Percentiles rank a stretch among this genome's conserved stretches.
These are phyloP conservation scores for Salvia splendens DNA, from an alignment of 257 asterid genomes.

Conservation along the genomic window DNA sequence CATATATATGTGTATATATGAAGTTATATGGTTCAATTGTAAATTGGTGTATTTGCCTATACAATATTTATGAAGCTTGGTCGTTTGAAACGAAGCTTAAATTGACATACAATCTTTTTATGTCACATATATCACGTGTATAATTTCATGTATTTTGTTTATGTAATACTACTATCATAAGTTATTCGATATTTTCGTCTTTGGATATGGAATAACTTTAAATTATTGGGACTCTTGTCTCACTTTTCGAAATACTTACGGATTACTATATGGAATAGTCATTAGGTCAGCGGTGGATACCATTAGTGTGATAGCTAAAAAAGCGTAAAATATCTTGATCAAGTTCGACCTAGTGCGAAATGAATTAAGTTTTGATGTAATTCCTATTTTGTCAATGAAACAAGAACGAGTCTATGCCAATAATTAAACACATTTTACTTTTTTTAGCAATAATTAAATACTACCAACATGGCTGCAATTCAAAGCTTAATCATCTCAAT, in stretches of 20 bases:
- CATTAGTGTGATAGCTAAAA: no score
- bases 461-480: constrained; percentile 11
- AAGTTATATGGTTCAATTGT: not conserved
- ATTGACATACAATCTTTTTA: not conserved
- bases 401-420: not conserved
- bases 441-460: not conserved
- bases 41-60: no score
- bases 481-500: constrained; percentile 13
- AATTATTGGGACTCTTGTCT: no score
- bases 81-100: no score
- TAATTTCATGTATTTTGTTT: not conserved
- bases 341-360: constrained; percentile 2
- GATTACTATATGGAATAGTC: no score
- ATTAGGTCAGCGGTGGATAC: no score
- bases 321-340: not conserved
- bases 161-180: not conserved
- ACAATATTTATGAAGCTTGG: no score
- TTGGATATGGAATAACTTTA: no score
- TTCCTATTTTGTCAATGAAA: constrained; percentile 5
- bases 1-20: no score
- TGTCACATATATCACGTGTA: no score
- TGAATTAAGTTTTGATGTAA: constrained; percentile 16
- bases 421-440: not conserved
- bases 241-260: no score
- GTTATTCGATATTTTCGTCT: no score